These are phyloP conservation scores for Moricandia arvensis DNA, from an alignment of 345 rosid genomes.

Conservation along the genomic window DNA sequence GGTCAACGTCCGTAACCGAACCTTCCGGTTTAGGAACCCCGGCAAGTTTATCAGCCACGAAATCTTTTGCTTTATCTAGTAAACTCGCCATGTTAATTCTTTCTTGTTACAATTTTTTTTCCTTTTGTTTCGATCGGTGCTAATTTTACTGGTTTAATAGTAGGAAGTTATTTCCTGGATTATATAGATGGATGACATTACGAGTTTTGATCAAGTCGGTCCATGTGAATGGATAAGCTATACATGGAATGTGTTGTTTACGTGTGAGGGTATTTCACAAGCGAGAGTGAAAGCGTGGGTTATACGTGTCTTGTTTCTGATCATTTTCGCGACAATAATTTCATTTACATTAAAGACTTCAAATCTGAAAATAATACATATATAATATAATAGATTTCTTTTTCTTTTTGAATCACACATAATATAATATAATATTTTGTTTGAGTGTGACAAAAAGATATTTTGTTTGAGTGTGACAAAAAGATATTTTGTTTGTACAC, in stretches of 20 bases:
- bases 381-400: too few species aligned
- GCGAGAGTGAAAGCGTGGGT: constrained; percentile 23
- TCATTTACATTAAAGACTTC: not conserved
- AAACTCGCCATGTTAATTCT: constrained; percentile 32
- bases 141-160: not conserved
- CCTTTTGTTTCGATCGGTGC: not conserved
- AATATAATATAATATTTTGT: not conserved
- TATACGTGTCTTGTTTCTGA: constrained; percentile 25
- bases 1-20: constrained; percentile 53
- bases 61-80: constrained; percentile 58
- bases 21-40: constrained; percentile 66
- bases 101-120: not conserved
- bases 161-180: constrained; percentile 4
- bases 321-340: not conserved
- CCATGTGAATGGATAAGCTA: not conserved
- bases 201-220: constrained; percentile 18
- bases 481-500: constrained; percentile 7
- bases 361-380: not conserved
- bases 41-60: constrained; percentile 58
- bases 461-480: not conserved
- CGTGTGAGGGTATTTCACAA: constrained; percentile 24
- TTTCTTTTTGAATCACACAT: not conserved
- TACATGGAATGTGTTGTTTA: constrained; percentile 15
- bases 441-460: not conserved
- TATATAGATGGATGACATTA: constrained; percentile 16